Evolutionary conservation across 1,284 basidiomycete genomes (phyloP).

Genomic region (Volvariella volvacea): DNA sequence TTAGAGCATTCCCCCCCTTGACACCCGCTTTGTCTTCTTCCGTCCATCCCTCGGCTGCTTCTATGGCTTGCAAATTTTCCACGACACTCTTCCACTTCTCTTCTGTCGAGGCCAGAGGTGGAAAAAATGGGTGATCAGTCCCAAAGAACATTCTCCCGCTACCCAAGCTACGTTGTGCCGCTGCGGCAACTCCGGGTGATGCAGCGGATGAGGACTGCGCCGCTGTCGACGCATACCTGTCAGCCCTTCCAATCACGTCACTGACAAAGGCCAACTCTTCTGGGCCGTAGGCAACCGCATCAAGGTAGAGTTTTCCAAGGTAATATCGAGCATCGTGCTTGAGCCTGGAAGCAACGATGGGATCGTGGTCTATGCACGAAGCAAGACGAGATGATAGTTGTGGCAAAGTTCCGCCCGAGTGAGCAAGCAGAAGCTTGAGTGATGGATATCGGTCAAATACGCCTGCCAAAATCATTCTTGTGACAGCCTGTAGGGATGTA

Average conservation of each 20-base stretch:
- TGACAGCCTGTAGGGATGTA: constrained; percentile 49
- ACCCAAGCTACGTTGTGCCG: constrained; percentile 31
- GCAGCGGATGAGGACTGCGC: constrained; percentile 21
- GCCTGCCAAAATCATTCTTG: constrained; percentile 76
- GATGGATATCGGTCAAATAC: constrained; percentile 71
- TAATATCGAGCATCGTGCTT: constrained; percentile 81
- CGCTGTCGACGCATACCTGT: constrained; percentile 31
- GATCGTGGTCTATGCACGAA: constrained; percentile 80
- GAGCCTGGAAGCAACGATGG: constrained; percentile 64
- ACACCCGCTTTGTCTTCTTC: constrained; percentile 58
- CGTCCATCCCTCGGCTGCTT: constrained; percentile 55
- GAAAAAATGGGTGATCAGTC: constrained; percentile 89
- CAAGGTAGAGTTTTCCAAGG: constrained; percentile 73
- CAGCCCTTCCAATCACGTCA: constrained; percentile 58
- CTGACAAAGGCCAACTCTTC: constrained; percentile 78
- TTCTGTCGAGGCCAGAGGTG: constrained; percentile 52
- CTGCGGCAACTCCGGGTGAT: constrained; percentile 8
- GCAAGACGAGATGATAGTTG: constrained; percentile 77
- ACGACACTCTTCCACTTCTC: constrained; percentile 80
- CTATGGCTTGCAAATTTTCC: constrained; percentile 77
- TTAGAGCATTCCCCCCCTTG: constrained; percentile 63
- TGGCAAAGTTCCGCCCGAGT: constrained; percentile 79
- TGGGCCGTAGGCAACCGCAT: constrained; percentile 79
- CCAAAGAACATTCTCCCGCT: constrained; percentile 72
- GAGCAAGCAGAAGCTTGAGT: constrained; percentile 73